Conservation (phyloP, 2,329 filamentous ascomycete species). For the Pseudogymnoascus sp. region DNA sequence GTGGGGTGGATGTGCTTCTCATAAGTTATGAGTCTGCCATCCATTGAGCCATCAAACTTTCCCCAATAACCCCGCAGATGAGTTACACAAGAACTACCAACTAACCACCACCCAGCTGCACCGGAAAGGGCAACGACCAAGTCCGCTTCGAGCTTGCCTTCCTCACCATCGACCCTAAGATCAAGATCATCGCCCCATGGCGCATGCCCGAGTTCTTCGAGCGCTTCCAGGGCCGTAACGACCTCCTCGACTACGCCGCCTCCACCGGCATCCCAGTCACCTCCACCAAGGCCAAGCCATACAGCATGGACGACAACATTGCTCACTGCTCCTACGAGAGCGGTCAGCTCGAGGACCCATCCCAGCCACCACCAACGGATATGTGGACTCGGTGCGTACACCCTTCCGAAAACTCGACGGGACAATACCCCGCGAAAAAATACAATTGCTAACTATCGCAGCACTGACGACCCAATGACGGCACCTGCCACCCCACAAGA, state of each 20-base stretch:
- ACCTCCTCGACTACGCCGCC: constrained; percentile 65
- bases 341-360: constrained; percentile 61
- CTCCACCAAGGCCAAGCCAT: constrained; percentile 65
- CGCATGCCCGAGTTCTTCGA: constrained; percentile 62
- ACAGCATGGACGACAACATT: constrained; percentile 62
- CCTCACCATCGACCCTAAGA: constrained; percentile 54
- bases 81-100: not conserved
- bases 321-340: constrained; percentile 76
- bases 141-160: constrained; percentile 59
- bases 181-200: constrained; percentile 72
- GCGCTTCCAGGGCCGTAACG: constrained; percentile 62
- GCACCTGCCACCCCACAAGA: constrained; percentile 65
- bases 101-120: constrained; percentile 45
- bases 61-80: not conserved
- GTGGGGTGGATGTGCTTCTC: not conserved
- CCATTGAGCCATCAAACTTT: not conserved
- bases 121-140: constrained; percentile 57
- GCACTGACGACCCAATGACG: constrained; percentile 56
- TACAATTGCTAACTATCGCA: not conserved
- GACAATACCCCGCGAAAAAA: constrained; percentile 15
- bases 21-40: not conserved
- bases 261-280: constrained; percentile 63
- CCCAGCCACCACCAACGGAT: constrained; percentile 61
- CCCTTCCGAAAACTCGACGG: constrained; percentile 10
- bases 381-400: constrained; percentile 58